Percentiles rank a stretch among this genome's conserved stretches.
These are phyloP conservation scores for Boletellus dicymbophilus DNA, from an alignment of 1,284 basidiomycete species.

Conservation along the genomic window DNA sequence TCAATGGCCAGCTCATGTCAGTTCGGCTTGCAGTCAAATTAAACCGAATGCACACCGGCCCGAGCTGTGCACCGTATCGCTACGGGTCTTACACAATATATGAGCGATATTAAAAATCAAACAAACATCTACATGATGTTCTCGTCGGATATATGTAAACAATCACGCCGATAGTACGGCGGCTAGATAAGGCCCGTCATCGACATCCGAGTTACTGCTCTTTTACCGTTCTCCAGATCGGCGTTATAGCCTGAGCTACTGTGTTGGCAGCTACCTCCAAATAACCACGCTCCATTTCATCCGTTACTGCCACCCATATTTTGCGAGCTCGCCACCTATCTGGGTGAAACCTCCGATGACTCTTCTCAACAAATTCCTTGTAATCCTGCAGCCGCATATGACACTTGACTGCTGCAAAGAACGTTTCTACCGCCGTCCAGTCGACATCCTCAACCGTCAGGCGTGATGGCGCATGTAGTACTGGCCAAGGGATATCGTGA, in stretches of 20 bases:
- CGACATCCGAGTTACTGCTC: conserved; percentile 15
- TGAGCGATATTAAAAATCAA: too few species aligned
- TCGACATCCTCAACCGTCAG: conserved; percentile 65
- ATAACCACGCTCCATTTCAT: conserved; percentile 32
- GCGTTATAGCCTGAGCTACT: conserved; percentile 35
- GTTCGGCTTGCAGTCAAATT: too few species aligned
- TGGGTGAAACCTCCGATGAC: conserved; percentile 53
- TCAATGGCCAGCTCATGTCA: too few species aligned
- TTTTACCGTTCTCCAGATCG: conserved; percentile 31
- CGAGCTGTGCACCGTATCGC: too few species aligned
- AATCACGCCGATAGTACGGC: too few species aligned
- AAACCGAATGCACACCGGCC: too few species aligned
- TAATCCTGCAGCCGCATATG: conserved; percentile 61
- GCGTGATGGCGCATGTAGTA: conserved; percentile 49
- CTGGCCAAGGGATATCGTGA: conserved; percentile 72
- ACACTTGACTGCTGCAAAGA: conserved; percentile 54
- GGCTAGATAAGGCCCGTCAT: neutral
- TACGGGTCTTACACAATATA: too few species aligned
- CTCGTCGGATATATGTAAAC: too few species aligned
- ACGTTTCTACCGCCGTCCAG: conserved; percentile 68
- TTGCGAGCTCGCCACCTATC: conserved; percentile 36
- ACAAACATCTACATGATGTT: too few species aligned
- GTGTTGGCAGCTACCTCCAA: conserved; percentile 36
- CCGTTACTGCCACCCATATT: conserved; percentile 31
- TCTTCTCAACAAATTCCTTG: conserved; percentile 63